These are phyloP conservation scores for Phytophthora podocarpi DNA, from an alignment of 352 stramenopile species.

Conservation along the genomic window DNA sequence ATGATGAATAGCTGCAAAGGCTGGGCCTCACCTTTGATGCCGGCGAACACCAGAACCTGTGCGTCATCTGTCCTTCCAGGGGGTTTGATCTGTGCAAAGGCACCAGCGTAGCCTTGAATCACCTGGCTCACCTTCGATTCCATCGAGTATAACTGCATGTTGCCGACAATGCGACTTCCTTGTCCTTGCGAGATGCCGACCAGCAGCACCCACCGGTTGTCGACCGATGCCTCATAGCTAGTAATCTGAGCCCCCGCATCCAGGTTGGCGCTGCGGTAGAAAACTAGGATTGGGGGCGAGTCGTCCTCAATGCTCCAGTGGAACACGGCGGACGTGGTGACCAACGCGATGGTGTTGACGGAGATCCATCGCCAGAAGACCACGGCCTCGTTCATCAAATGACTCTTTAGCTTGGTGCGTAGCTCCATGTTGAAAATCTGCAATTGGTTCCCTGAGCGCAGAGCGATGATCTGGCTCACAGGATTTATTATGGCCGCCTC, in stretches of 20 bases:
- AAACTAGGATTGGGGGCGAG: constrained; percentile 96
- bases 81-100: constrained; percentile 97
- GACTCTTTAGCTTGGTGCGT: constrained; percentile 98
- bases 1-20: constrained; percentile 96
- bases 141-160: constrained; percentile 99
- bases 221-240: constrained; percentile 97
- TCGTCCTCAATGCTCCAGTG: constrained; percentile 97
- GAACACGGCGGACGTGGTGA: constrained; percentile 97
- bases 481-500: constrained; percentile 99
- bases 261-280: constrained; percentile 97
- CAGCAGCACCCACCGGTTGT: constrained; percentile 99
- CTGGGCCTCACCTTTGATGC: constrained; percentile 79
- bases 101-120: constrained; percentile 96
- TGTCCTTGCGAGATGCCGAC: constrained; percentile 97
- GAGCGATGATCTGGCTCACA: constrained; percentile 88
- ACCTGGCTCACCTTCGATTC: constrained; percentile 99
- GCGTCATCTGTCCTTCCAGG: constrained; percentile 92
- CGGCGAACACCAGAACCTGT: constrained; percentile 88
- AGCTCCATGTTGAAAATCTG: constrained; percentile 99
- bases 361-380: constrained; percentile 99
- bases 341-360: constrained; percentile 96
- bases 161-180: constrained; percentile 94
- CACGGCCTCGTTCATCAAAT: constrained; percentile 92
- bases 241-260: constrained; percentile 97
- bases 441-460: constrained; percentile 92